These are phyloP conservation scores for Fusarium sp. DNA, from an alignment of 2,329 filamentous ascomycete genomes.

Conservation along the genomic window DNA sequence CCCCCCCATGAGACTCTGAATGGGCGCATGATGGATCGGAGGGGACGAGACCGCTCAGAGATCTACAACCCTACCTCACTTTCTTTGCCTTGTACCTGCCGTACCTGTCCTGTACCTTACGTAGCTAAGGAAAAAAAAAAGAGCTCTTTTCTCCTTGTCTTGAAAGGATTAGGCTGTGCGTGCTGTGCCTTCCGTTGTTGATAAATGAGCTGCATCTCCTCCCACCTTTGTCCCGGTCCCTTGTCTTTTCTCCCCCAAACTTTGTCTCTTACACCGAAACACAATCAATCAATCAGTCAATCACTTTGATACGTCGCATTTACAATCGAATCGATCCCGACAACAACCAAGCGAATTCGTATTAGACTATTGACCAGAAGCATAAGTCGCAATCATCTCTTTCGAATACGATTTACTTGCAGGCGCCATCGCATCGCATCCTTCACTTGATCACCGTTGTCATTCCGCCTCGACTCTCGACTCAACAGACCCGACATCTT, in stretches of 20 bases:
- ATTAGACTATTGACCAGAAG: neutral
- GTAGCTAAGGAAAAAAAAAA: neutral
- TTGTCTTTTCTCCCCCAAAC: conserved; percentile 1
- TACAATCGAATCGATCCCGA: neutral
- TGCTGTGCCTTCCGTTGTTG: conserved; percentile 7
- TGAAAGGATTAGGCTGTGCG: neutral
- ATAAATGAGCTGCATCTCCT: conserved; percentile 30
- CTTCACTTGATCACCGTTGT: neutral
- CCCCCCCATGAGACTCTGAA: conserved; percentile 7
- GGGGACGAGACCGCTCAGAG: conserved; percentile 27
- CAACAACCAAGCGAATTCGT: neutral
- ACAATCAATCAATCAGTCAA: neutral
- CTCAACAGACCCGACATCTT: neutral
- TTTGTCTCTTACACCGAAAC: neutral
- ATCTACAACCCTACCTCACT: conserved; percentile 25
- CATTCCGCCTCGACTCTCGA: neutral
- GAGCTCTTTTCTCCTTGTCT: conserved; percentile 1
- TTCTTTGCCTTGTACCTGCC: conserved; percentile 14
- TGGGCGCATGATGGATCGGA: conserved; percentile 29
- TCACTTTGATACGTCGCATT: neutral
- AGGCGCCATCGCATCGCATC: neutral
- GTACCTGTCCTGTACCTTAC: conserved; percentile 1
- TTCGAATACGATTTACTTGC: neutral
- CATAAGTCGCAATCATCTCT: neutral
- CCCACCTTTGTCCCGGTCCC: conserved; percentile 4